Conservation (phyloP, 805 yeast species). For the Pichia exigua region DNA sequence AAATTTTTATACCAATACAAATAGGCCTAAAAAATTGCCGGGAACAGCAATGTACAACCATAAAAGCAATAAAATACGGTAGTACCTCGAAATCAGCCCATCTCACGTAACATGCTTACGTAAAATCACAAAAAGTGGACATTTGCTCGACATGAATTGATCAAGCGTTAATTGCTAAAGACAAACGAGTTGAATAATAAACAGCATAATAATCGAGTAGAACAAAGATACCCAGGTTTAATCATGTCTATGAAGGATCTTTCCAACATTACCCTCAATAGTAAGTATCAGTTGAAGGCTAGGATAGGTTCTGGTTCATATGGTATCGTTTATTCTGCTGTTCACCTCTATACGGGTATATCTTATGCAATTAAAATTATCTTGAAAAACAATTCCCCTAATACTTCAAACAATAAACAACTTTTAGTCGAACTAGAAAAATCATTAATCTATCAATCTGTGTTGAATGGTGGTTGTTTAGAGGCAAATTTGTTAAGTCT, state of each 20-base stretch:
- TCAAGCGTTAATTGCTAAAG: neutral
- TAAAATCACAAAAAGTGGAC: neutral
- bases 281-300: slow-evolving; percentile 35
- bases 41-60: too few species aligned
- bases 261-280: slow-evolving; percentile 26
- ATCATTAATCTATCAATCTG: slow-evolving; percentile 19
- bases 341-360: slow-evolving; percentile 42
- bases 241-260: slow-evolving; percentile 22
- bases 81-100: neutral
- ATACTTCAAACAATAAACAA: slow-evolving; percentile 24
- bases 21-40: too few species aligned
- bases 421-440: slow-evolving; percentile 25
- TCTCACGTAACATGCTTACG: neutral
- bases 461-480: slow-evolving; percentile 21
- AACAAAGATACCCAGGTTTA: neutral
- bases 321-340: slow-evolving; percentile 69
- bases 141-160: neutral
- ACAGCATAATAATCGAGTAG: neutral
- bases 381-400: slow-evolving; percentile 38
- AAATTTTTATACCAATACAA: too few species aligned
- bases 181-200: neutral
- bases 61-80: too few species aligned
- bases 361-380: slow-evolving; percentile 68
- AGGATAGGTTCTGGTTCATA: slow-evolving; percentile 81
- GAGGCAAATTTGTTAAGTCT: slow-evolving; percentile 28